A percentile compares a stretch with the other conserved stretches of the same genome.
These are phyloP conservation scores for Aquilaria agallochum DNA, from an alignment of 441 rosid species.

Conservation along the genomic window DNA sequence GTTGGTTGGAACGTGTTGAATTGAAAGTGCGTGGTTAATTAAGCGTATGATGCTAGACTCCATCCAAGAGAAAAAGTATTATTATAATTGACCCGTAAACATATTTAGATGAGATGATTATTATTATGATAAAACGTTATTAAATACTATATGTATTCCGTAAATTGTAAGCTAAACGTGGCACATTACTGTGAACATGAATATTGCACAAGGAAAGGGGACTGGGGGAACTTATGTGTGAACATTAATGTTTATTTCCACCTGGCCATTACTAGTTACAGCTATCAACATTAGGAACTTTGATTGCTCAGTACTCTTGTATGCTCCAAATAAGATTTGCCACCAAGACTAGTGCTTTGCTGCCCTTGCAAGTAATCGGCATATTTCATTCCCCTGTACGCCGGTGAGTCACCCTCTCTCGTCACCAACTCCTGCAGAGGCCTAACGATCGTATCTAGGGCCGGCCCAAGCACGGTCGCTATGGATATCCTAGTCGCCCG, in stretches of 20 bases:
- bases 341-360: constrained; percentile 33
- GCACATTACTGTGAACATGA: neutral
- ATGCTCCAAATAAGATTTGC: constrained; percentile 32
- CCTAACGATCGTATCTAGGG: constrained; percentile 32
- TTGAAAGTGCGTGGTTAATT: no score
- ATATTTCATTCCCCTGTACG: constrained; percentile 31
- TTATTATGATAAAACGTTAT: no score
- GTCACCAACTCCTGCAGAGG: constrained; percentile 33
- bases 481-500: constrained; percentile 32
- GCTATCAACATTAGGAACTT: neutral
- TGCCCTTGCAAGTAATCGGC: constrained; percentile 36
- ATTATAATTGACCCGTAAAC: no score
- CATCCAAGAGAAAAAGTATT: no score
- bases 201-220: neutral
- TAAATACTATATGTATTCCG: no score
- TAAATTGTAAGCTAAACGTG: no score
- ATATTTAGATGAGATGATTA: no score
- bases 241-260: neutral
- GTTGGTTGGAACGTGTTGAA: no score
- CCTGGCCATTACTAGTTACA: neutral
- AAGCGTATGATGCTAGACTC: no score
- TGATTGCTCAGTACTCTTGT: neutral
- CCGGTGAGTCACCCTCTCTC: constrained; percentile 11
- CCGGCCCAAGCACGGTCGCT: constrained; percentile 36
- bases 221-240: neutral